phyloP scores from a whole-genome alignment of 768 basidiomycete genomes.

The Leccinum arenicola region DNA sequence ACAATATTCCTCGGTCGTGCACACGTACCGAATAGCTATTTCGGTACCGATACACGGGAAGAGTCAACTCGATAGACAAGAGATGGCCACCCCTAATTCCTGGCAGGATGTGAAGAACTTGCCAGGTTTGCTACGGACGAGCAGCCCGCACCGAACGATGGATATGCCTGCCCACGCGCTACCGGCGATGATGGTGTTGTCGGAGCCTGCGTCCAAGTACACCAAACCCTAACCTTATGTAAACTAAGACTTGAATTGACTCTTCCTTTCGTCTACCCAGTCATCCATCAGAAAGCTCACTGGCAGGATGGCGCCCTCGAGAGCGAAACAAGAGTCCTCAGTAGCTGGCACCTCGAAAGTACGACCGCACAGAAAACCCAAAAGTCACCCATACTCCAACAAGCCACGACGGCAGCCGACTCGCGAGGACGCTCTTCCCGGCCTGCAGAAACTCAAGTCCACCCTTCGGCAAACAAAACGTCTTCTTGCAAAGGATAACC shows the following conservation, averaged over 20 bases:
- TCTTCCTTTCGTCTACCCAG: too few species aligned
- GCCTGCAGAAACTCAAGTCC: conserved; percentile 85
- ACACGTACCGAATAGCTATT: neutral
- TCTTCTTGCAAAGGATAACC: conserved; percentile 78
- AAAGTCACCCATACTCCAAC: conserved; percentile 14
- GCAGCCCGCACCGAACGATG: too few species aligned
- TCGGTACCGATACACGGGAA: neutral
- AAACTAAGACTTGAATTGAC: conserved; percentile 1
- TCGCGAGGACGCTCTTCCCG: conserved; percentile 40
- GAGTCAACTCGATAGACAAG: too few species aligned
- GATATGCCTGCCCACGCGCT: too few species aligned
- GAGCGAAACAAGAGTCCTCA: conserved; percentile 8
- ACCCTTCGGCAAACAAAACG: conserved; percentile 79
- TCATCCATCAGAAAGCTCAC: neutral
- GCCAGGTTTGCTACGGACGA: too few species aligned
- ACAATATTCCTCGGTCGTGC: neutral
- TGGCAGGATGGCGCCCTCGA: conserved; percentile 17
- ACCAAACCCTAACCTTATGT: conserved; percentile 18
- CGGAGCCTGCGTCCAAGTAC: too few species aligned
- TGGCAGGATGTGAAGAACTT: too few species aligned
- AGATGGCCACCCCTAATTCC: too few species aligned
- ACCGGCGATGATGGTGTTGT: too few species aligned
- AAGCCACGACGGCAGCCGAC: conserved; percentile 3
- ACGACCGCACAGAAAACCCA: conserved; percentile 12
- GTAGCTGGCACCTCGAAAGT: conserved; percentile 13